Evolutionary conservation across 163 green algal genomes (phyloP).

Genomic region (Chloroidium sp.): DNA sequence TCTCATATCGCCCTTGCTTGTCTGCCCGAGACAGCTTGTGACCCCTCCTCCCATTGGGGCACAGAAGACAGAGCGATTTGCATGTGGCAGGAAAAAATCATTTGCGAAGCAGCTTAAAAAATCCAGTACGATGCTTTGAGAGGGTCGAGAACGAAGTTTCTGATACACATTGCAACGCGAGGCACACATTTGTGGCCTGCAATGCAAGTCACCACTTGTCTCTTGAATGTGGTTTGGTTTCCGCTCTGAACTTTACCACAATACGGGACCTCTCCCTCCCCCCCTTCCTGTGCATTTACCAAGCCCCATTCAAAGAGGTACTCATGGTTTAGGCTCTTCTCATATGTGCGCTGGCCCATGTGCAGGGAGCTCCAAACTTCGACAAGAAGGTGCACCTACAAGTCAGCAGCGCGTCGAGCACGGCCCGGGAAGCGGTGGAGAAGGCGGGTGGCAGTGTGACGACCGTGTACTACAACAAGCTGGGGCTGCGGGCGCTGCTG

Average conservation of each 20-base stretch:
- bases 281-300: no score
- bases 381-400: conserved; percentile 37
- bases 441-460: conserved; percentile 57
- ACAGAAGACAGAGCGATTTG: no score
- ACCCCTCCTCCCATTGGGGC: no score
- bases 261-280: no score
- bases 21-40: neutral
- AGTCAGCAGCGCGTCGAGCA: conserved; percentile 44
- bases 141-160: neutral
- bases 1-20: neutral
- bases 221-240: no score
- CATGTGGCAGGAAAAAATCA: neutral
- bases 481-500: conserved; percentile 62
- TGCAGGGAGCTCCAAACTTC: conserved; percentile 31
- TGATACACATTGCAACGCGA: neutral
- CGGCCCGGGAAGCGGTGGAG: conserved; percentile 49
- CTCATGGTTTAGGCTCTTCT: conserved; percentile 63
- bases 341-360: conserved; percentile 8
- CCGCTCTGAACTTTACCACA: no score
- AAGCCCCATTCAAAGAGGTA: no score
- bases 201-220: no score
- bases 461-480: conserved; percentile 80
- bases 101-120: neutral
- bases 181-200: no score
- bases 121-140: neutral